Percentiles rank a stretch among this genome's conserved stretches.
These are phyloP conservation scores for Globisporangium uncinulatum DNA, from an alignment of 352 stramenopile species.

Conservation along the genomic window DNA sequence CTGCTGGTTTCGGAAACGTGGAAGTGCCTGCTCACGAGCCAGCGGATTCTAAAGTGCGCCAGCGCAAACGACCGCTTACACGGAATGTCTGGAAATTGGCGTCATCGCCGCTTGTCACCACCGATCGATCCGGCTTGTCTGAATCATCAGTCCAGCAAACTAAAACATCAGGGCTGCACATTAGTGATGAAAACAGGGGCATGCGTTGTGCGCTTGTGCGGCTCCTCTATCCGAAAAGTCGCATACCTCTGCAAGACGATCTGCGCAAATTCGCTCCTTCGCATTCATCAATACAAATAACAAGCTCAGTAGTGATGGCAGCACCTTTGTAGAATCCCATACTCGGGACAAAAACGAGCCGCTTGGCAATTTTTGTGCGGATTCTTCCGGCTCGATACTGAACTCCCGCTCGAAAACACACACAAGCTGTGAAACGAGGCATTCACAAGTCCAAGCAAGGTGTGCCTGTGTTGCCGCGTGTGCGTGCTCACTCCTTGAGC, in stretches of 20 bases:
- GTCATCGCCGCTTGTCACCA: no score
- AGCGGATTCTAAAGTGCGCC: background rate
- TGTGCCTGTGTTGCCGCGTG: no score
- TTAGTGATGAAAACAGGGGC: background rate
- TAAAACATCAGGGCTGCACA: background rate
- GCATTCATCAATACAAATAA: no score
- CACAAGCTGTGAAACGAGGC: no score
- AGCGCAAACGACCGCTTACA: no score
- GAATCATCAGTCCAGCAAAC: background rate
- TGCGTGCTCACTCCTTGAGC: background rate
- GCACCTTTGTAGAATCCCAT: no score
- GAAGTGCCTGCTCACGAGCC: background rate
- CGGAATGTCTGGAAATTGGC: no score
- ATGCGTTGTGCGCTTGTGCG: background rate
- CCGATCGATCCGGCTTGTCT: no score
- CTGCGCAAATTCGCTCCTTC: background rate
- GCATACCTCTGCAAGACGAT: background rate
- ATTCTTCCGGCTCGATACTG: constrained; percentile 5
- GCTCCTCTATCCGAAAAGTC: background rate
- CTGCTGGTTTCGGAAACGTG: background rate
- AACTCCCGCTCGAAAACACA: background rate
- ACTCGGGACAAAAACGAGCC: no score
- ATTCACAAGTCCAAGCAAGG: background rate
- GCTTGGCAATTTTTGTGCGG: constrained; percentile 1
- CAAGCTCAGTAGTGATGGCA: no score